Evolutionary conservation across 2,329 filamentous ascomycete species (phyloP).

Genomic region (Xylariales sp.): DNA sequence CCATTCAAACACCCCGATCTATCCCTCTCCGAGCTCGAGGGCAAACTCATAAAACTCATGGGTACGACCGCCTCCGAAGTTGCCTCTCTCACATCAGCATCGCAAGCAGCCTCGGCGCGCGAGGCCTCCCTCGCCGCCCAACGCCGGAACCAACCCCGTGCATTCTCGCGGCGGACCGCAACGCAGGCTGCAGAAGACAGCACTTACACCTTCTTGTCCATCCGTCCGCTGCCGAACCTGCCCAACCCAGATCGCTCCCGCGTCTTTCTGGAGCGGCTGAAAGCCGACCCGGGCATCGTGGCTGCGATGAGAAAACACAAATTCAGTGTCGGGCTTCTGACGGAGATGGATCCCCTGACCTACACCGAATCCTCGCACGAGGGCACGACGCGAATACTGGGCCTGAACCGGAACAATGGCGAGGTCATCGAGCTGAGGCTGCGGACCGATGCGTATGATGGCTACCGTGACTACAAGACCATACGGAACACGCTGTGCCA

Average conservation of each 20-base stretch:
- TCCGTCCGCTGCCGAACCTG: conserved; percentile 72
- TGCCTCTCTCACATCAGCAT: conserved; percentile 46
- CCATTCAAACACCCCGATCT: conserved; percentile 57
- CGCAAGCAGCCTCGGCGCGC: conserved; percentile 42
- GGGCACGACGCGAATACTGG: conserved; percentile 69
- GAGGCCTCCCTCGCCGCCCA: conserved; percentile 36
- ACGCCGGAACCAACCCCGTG: conserved; percentile 22
- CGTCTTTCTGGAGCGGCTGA: conserved; percentile 69
- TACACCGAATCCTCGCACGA: conserved; percentile 72
- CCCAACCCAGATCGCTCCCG: conserved; percentile 69
- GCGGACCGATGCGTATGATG: conserved; percentile 90
- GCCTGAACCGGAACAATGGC: conserved; percentile 81
- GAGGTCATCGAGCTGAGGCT: conserved; percentile 87
- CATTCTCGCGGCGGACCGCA: conserved; percentile 25
- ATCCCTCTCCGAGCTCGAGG: conserved; percentile 41
- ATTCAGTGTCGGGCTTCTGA: conserved; percentile 80
- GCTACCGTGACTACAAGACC: conserved; percentile 87
- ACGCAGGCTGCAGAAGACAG: conserved; percentile 47
- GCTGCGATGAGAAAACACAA: conserved; percentile 77
- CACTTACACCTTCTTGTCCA: conserved; percentile 74
- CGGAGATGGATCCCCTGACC: conserved; percentile 88
- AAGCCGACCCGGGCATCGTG: conserved; percentile 79
- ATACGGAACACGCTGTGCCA: conserved; percentile 92
- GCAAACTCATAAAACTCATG: conserved; percentile 58
- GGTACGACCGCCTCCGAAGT: conserved; percentile 59